Base-by-base conservation (phyloP, 2,329 filamentous ascomycete genomes). In the Colletotrichum abscissum region DNA sequence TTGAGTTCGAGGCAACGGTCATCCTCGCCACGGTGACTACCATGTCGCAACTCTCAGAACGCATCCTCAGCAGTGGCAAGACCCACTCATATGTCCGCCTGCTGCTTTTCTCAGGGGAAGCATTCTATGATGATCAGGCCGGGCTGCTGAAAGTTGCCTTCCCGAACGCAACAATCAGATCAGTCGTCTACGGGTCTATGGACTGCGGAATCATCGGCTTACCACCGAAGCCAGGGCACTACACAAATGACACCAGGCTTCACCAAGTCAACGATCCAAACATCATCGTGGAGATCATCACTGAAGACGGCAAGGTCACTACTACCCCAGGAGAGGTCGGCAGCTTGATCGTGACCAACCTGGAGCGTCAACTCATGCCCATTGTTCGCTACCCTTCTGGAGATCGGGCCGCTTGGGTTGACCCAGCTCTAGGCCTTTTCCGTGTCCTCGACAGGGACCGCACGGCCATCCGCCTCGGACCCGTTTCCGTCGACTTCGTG, bases 61-160 rank as follows among this genome's bases (percentile, higher is more conserved):
- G 70, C 35, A 52, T 57, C 19, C 67, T 73, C 19, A 14, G 8
- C 7, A 46, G 33, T 5, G 70, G 67, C 0, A 65, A 56, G 22
- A 70, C 55, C 0, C 46, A 70, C 35, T 67, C 70, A 0, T 64
- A 35, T 4, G 70, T 73, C 19, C 67, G 70, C 2, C 28, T 73
- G 26, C 67, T 73, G 5, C 67, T 73, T 12, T 73, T 73, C 55
- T 73, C 70, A n/a, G 70, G 70, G 9, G 70, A 73, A 30, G 67
- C 70, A 1, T 66, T 70, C 5, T 73, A 73, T 49, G 70, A 73
- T 12, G 70, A 73, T 12, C 70, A 73, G 19, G 70, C 67, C 6
- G 46, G 55, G 7, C 35, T 66, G 4, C 26, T 73, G 1, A 62
- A 64, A 14, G 67, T 67, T 3, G 70, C 70, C 12, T 73, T 73